Evolutionary conservation across 2,329 filamentous ascomycete genomes (phyloP), one percentile per base, ranked within the genome.

Genomic region (Fusarium sp.): DNA sequence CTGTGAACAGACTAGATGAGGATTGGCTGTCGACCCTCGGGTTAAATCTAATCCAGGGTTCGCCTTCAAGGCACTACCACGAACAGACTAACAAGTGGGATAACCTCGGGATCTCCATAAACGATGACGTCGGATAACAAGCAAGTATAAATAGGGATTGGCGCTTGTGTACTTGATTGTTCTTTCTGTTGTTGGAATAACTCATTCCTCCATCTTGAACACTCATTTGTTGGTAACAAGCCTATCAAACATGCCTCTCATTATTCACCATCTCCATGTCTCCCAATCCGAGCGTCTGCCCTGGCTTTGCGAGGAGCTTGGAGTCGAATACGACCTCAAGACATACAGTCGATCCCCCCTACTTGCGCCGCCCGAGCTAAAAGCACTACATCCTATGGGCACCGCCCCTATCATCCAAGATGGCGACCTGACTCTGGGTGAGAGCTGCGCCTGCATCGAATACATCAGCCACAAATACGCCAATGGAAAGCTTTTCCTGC

Each of bases 251-350:
- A 69, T 69, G 67, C n/a, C 43, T 10, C 71, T 83, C 38, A 73
- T 71, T 27, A 63, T 85, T 17, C 82, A 86, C 67, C 83, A 86
- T 64, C 80, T 86, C n/a, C 75, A 78, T 41, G 66, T 78, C 70
- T 86, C 84, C 10, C 85, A 89, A 70, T 88, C 85, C 32, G 86
- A 89, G 70, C 84, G 87, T 36, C 79, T 89, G 47, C 75, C 83
- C 67, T 89, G 84, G 81, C 81, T 89, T 41, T 84, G 84, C 70
- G 87, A 90, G 71, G 87, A 90, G 71, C 82, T 89, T 15, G 72
- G 73, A 43, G 72, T 90, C 47, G 69, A 76, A 3, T 89, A 89
- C 35, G 49, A 69, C 8, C 61, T 71, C 10, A 70, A 67, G 27
- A 36, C 32, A 1, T 68, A 71, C 36, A 42, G 53, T 17, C 53